Conservation (phyloP, 371 early-diverging fungal species). For the Haplosporangium sp. region DNA sequence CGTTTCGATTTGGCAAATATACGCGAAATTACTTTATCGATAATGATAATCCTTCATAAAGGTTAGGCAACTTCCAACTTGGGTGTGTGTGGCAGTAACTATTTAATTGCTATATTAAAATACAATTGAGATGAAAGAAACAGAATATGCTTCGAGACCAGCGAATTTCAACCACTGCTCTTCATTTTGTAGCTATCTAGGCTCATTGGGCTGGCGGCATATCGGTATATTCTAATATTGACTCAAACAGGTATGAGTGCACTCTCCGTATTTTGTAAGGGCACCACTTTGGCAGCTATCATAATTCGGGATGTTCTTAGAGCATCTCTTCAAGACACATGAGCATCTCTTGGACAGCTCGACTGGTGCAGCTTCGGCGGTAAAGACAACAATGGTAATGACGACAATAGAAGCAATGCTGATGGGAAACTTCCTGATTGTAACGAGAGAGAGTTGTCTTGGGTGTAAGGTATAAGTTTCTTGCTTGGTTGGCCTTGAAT, state of each 20-base stretch:
- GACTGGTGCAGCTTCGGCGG: not conserved
- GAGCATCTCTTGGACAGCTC: too few species aligned
- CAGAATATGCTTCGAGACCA: not conserved
- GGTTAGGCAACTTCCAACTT: not conserved
- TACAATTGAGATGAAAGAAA: not conserved
- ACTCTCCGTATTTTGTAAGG: too few species aligned
- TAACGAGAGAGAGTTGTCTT: not conserved
- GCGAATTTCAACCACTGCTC: not conserved
- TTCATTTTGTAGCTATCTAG: not conserved
- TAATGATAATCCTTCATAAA: too few species aligned
- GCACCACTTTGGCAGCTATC: too few species aligned
- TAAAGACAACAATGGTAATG: not conserved
- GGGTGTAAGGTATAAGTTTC: not conserved
- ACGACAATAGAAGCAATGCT: not conserved
- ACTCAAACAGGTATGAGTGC: not conserved
- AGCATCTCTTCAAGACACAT: too few species aligned
- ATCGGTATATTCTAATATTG: too few species aligned
- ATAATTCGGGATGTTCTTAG: too few species aligned
- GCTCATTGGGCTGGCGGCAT: too few species aligned
- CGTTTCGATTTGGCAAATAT: too few species aligned
- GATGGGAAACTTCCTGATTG: not conserved
- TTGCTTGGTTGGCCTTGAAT: not conserved
- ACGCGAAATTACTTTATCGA: too few species aligned
- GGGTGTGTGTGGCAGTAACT: too few species aligned
- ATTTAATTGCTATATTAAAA: not conserved